phyloP scores from a whole-genome alignment of 176 grass and related monocot species.

The Oryza brachyantha region DNA sequence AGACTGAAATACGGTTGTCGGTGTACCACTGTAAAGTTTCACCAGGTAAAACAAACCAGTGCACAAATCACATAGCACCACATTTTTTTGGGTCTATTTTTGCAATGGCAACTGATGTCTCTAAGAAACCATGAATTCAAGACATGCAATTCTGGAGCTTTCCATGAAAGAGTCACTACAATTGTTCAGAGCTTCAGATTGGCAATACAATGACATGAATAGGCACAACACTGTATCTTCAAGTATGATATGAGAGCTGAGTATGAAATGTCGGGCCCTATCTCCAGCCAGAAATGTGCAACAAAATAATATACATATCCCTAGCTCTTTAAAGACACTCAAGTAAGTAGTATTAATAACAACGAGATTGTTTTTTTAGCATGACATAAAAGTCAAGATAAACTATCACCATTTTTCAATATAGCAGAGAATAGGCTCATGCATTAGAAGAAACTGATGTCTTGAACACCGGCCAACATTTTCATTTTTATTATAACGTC shows the following conservation, averaged over 20 bases:
- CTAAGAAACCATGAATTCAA: not conserved
- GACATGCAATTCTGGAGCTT: not conserved
- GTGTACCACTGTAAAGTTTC: not conserved
- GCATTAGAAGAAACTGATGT: not conserved
- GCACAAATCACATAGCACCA: not conserved
- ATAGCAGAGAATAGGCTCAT: not conserved
- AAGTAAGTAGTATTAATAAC: not conserved
- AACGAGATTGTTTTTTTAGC: not conserved
- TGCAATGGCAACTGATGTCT: not conserved
- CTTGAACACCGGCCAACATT: not conserved
- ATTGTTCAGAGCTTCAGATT: not conserved
- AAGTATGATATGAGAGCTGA: not conserved
- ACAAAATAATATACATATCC: not conserved
- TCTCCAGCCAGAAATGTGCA: not conserved
- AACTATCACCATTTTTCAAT: not conserved
- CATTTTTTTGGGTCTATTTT: not conserved
- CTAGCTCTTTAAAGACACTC: not conserved
- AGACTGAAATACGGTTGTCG: not conserved
- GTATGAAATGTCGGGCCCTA: not conserved
- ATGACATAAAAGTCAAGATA: not conserved
- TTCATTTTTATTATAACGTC: not conserved
- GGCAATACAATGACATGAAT: conserved; percentile 2
- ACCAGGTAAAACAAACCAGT: not conserved
- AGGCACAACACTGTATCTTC: not conserved
- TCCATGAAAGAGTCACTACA: not conserved